phyloP scores from a whole-genome alignment of 192 early-diverging fungal genomes.

The Coemansia sp. region DNA sequence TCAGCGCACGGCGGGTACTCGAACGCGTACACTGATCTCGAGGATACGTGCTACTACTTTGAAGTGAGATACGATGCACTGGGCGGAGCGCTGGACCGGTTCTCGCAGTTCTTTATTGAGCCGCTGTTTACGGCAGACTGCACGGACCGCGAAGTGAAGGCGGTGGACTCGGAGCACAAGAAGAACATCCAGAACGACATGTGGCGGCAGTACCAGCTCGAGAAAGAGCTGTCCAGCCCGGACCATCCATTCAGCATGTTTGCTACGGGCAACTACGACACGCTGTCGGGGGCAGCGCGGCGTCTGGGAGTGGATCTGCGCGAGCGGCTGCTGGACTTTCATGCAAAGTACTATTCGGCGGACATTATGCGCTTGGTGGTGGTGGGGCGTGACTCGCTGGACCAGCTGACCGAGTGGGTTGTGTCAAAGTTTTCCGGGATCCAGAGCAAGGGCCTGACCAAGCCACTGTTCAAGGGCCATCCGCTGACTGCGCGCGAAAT shows the following conservation, averaged over 20 bases:
- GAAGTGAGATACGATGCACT: constrained; percentile 56
- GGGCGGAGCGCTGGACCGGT: constrained; percentile 70
- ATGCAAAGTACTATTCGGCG: constrained; percentile 86
- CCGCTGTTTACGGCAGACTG: constrained; percentile 86
- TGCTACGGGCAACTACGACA: constrained; percentile 89
- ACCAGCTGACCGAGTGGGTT: constrained; percentile 79
- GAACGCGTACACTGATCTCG: constrained; percentile 55
- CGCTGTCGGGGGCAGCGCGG: constrained; percentile 59
- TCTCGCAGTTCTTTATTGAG: constrained; percentile 91
- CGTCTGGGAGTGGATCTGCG: constrained; percentile 81
- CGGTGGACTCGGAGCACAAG: constrained; percentile 97
- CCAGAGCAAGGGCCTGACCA: constrained; percentile 69
- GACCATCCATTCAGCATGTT: constrained; percentile 86
- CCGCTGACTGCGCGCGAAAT: constrained; percentile 75
- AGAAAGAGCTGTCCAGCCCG: constrained; percentile 74
- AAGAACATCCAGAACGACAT: constrained; percentile 90
- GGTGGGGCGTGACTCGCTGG: constrained; percentile 83
- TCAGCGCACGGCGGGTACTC: constrained; percentile 48
- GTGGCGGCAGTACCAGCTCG: constrained; percentile 88
- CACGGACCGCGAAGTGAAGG: constrained; percentile 89
- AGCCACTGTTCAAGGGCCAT: constrained; percentile 69
- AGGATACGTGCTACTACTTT: constrained; percentile 56
- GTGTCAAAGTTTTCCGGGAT: constrained; percentile 79
- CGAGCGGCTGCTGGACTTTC: constrained; percentile 81
- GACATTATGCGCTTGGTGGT: constrained; percentile 95